Conservation (phyloP, 2,329 filamentous ascomycete genomes). For the Penicillium brevicompactum region DNA sequence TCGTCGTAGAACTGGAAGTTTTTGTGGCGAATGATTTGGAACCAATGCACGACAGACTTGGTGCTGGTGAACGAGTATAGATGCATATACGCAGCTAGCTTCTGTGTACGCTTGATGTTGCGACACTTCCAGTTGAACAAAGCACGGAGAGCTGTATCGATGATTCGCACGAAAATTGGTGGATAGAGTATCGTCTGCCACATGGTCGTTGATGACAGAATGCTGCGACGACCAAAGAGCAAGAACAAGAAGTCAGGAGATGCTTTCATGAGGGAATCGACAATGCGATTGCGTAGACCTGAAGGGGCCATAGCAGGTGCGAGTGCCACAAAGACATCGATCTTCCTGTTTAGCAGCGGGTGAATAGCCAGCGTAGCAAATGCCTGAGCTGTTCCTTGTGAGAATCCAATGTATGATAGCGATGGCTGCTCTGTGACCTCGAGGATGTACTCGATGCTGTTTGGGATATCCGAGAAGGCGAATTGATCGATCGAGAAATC, state of each 20-base stretch:
- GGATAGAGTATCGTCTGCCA: slow-evolving; percentile 97
- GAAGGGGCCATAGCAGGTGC: slow-evolving; percentile 96
- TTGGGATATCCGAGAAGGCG: slow-evolving; percentile 94
- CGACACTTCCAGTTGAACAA: slow-evolving; percentile 86
- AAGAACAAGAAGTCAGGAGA: slow-evolving; percentile 91
- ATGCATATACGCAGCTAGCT: slow-evolving; percentile 92
- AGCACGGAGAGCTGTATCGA: slow-evolving; percentile 78
- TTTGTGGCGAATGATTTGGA: slow-evolving; percentile 96
- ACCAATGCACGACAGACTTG: slow-evolving; percentile 98
- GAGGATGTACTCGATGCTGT: slow-evolving; percentile 90
- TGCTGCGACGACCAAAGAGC: slow-evolving; percentile 86
- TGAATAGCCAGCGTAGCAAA: slow-evolving; percentile 93
- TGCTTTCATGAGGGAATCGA: slow-evolving; percentile 89
- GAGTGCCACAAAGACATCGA: slow-evolving; percentile 94
- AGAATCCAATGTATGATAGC: slow-evolving; percentile 95
- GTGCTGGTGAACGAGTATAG: slow-evolving; percentile 96
- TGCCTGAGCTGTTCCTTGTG: slow-evolving; percentile 93
- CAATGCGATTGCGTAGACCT: slow-evolving; percentile 83
- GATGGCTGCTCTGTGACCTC: slow-evolving; percentile 79
- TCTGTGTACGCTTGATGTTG: slow-evolving; percentile 85
- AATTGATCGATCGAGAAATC: slow-evolving; percentile 99
- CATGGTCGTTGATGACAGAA: slow-evolving; percentile 90
- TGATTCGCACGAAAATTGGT: slow-evolving; percentile 84
- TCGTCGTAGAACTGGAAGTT: slow-evolving; percentile 99
- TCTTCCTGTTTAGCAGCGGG: slow-evolving; percentile 84